Evolutionary conservation across 2,329 filamentous ascomycete genomes (phyloP), one percentile per base, ranked within the genome.

Genomic region (Beauveria sp.): DNA sequence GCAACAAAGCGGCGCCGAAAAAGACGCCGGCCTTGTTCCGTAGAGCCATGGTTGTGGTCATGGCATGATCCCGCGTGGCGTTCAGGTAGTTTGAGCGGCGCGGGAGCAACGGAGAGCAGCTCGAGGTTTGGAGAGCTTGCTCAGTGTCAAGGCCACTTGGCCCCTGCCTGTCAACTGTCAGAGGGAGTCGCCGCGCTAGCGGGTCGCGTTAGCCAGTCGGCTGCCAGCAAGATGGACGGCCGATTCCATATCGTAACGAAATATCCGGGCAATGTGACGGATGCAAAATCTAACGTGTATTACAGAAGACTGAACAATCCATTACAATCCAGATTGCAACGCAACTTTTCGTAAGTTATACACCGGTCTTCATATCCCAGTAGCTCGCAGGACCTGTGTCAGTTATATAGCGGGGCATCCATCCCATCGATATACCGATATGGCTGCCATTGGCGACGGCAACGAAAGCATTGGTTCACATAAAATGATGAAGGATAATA

Each of bases 1-100:
- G 88, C 67, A 98, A 80, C 65, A 87, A 83, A 61, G 90, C 88
- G 63, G 93, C 93, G 58, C 86, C 85, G 64, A 82, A 81, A 72
- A 92, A 96, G 63, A 97, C 82, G 70, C 76, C 74, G 64, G 73
- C 73, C 68, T 76, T 77, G 69, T 73, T 73, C 73, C 71, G 74
- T 67, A 74, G 68, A 66, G 74, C 73, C 74, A 76, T 77, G 67
- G 65, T 74, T 66, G 64, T 66, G 62, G 72, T 66, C 74, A 75
- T 75, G 68, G 67, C 71, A 73, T 72, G 64, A 66, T 69, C 45
- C 34, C 49, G 34, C 14, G 48, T 18, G 61, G 18, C 64, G 64
- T 43, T 48, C 5, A 16, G 46, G 56, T 26, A 26, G 28, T 52
- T 20, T 24, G 57, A 28, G 22, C 34, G 57, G 26, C 14, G 34